phyloP scores from a whole-genome alignment of 2,329 filamentous ascomycete species.

The Huntiella savannae region DNA sequence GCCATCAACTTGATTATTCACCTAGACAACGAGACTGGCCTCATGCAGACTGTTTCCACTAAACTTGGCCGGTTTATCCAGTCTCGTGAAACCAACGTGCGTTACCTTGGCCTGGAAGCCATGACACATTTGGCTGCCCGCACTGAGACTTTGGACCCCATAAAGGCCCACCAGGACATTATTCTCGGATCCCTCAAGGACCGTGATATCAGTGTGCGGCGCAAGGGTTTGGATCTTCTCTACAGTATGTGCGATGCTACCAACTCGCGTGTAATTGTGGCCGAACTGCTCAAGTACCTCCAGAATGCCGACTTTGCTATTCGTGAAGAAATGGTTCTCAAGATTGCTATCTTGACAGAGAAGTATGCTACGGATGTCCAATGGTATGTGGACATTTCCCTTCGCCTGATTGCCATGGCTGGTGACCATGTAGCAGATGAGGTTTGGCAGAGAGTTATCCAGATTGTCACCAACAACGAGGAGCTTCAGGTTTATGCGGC shows the following conservation, averaged over 20 bases:
- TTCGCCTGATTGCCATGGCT: constrained; percentile 85
- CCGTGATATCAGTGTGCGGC: constrained; percentile 86
- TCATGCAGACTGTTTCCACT: constrained; percentile 91
- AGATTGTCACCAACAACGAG: constrained; percentile 98
- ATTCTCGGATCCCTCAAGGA: constrained; percentile 90
- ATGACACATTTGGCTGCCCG: constrained; percentile 96
- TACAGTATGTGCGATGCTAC: constrained; percentile 98
- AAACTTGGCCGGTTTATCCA: constrained; percentile 89
- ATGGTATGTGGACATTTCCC: constrained; percentile 97
- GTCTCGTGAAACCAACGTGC: constrained; percentile 89
- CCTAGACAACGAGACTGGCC: constrained; percentile 76
- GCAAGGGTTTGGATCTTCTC: constrained; percentile 84
- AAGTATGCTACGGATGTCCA: constrained; percentile 97
- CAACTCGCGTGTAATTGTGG: constrained; percentile 87
- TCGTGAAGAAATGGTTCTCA: constrained; percentile 96
- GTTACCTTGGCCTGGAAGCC: constrained; percentile 86
- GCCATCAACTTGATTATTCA: constrained; percentile 98
- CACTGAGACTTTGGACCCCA: constrained; percentile 84
- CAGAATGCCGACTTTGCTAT: constrained; percentile 96
- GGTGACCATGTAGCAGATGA: constrained; percentile 98
- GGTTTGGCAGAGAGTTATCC: constrained; percentile 96
- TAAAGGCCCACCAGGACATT: constrained; percentile 93
- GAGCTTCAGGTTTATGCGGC: constrained; percentile 93
- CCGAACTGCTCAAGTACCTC: constrained; percentile 81
- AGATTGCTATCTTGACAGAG: constrained; percentile 94